These are phyloP conservation scores for Epichloe bromicola DNA, from an alignment of 2,329 filamentous ascomycete genomes.

Conservation along the genomic window DNA sequence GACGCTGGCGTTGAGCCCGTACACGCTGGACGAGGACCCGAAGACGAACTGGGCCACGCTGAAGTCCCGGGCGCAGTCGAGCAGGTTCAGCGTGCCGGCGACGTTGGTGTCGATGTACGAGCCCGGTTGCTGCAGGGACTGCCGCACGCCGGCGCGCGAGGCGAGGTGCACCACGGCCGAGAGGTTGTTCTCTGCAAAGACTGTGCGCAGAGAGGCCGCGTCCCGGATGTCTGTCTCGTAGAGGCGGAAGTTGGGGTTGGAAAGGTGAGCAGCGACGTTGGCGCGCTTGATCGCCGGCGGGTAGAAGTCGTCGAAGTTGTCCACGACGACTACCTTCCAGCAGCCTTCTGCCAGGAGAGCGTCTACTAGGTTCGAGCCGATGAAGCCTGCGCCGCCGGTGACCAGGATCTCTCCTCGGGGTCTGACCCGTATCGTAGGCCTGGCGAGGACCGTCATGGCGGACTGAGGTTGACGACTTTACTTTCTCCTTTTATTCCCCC, in stretches of 20 bases:
- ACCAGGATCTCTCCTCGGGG: conserved; percentile 12
- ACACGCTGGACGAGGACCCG: conserved; percentile 13
- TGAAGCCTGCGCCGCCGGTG: conserved; percentile 15
- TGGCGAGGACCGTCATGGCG: not conserved
- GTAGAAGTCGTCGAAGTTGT: conserved; percentile 15
- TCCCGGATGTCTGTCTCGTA: conserved; percentile 6
- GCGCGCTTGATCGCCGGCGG: conserved; percentile 10
- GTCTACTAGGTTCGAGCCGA: conserved; percentile 14
- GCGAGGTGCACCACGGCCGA: conserved; percentile 12
- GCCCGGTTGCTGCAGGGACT: conserved; percentile 9
- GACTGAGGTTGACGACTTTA: no score
- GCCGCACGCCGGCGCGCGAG: conserved; percentile 12
- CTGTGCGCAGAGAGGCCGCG: conserved; percentile 3
- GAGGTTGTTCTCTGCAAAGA: conserved; percentile 10
- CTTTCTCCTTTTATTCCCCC: no score
- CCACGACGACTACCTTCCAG: conserved; percentile 12
- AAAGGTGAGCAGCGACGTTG: conserved; percentile 10
- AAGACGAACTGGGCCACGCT: conserved; percentile 12
- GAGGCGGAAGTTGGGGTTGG: conserved; percentile 10
- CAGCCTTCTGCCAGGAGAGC: conserved; percentile 9
- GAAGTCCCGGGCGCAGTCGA: conserved; percentile 12
- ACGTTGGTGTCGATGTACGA: conserved; percentile 13
- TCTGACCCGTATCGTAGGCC: not conserved
- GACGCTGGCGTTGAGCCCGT: conserved; percentile 10
- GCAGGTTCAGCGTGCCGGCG: conserved; percentile 12